These are phyloP conservation scores for Amanita polypyramis DNA, from an alignment of 768 basidiomycete species.

Conservation along the genomic window DNA sequence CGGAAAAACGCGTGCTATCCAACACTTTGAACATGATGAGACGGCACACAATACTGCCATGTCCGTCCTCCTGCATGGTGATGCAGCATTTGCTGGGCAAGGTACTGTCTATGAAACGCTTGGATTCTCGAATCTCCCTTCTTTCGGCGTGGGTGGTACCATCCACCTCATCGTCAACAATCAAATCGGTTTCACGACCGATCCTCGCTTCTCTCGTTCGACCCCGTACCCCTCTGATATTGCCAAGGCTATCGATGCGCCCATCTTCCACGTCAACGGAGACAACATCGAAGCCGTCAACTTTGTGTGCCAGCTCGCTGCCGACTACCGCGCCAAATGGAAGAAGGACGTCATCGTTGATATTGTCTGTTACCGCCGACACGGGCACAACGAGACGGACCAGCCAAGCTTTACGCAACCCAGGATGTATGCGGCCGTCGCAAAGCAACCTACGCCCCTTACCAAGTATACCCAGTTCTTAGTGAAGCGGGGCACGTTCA, in stretches of 20 bases:
- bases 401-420: conserved; percentile 99
- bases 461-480: conserved; percentile 90
- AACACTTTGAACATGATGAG: conserved; percentile 89
- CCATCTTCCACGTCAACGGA: conserved; percentile 99
- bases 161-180: conserved; percentile 99
- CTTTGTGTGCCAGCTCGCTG: conserved; percentile 96
- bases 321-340: conserved; percentile 96
- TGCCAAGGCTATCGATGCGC: conserved; percentile 95
- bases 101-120: conserved; percentile 99
- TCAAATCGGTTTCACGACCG: conserved; percentile 98
- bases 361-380: conserved; percentile 96
- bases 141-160: conserved; percentile 95
- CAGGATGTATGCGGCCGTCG: conserved; percentile 95
- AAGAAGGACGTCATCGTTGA: conserved; percentile 99
- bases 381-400: conserved; percentile 99
- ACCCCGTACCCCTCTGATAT: conserved; percentile 98
- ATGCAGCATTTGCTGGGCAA: conserved; percentile 97
- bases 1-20: conserved; percentile 95
- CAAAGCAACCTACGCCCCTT: conserved; percentile 85
- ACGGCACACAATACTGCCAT: conserved; percentile 78
- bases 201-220: conserved; percentile 93
- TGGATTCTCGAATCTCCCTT: conserved; percentile 93
- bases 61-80: conserved; percentile 93
- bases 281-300: conserved; percentile 98
- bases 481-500: conserved; percentile 85